phyloP scores from a whole-genome alignment of 306 rosid genomes.

The Dalbergia cochinchinensis region DNA sequence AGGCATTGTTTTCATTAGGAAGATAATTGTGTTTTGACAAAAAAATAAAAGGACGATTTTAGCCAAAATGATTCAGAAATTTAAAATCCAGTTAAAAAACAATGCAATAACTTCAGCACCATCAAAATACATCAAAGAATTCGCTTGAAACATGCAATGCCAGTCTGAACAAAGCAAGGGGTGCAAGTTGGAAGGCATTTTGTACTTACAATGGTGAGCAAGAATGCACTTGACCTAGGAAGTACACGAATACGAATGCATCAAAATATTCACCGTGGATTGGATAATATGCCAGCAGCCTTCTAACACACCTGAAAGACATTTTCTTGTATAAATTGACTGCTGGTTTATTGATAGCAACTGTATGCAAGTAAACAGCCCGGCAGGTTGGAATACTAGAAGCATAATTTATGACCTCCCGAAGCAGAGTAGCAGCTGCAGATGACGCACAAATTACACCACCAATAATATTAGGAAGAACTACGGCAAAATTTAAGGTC shows the following conservation, averaged over 20 bases:
- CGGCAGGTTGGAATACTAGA: slow-evolving; percentile 76
- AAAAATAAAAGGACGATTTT: neutral
- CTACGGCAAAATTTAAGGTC: slow-evolving; percentile 7
- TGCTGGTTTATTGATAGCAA: slow-evolving; percentile 78
- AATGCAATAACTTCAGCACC: slow-evolving; percentile 15
- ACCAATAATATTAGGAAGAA: slow-evolving; percentile 15
- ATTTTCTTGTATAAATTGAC: slow-evolving; percentile 86
- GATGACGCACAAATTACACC: slow-evolving; percentile 26
- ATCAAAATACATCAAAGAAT: slow-evolving; percentile 3
- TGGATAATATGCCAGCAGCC: slow-evolving; percentile 80
- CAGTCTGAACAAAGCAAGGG: slow-evolving; percentile 33
- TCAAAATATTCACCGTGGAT: slow-evolving; percentile 86
- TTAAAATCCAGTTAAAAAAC: neutral
- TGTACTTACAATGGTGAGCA: slow-evolving; percentile 92
- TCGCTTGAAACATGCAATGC: slow-evolving; percentile 6
- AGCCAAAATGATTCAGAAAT: slow-evolving; percentile 21
- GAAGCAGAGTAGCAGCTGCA: slow-evolving; percentile 84
- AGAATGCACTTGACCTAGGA: slow-evolving; percentile 84
- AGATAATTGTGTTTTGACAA: no score
- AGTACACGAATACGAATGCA: slow-evolving; percentile 75
- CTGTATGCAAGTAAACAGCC: slow-evolving; percentile 90
- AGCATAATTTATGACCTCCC: slow-evolving; percentile 86
- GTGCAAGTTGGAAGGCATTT: slow-evolving; percentile 35
- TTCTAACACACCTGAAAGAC: slow-evolving; percentile 83
- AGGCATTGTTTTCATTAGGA: no score